Evolutionary conservation across 2,329 filamentous ascomycete species (phyloP), one percentile per base, ranked within the genome.

Genomic region (Tolypocladium album): DNA sequence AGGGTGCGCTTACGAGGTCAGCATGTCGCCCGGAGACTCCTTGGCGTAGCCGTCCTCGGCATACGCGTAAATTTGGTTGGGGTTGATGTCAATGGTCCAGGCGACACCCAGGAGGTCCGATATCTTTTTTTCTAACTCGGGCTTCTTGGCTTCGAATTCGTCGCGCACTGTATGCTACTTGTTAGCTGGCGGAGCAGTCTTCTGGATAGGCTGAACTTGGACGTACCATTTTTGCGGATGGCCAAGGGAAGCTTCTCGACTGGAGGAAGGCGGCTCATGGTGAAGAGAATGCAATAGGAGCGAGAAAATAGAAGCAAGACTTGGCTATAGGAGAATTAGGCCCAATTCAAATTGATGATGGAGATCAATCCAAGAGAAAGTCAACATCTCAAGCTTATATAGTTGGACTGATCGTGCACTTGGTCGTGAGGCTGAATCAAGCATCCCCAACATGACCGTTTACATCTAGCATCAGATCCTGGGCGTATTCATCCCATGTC

Each of bases 81-180:
- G 75, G 62, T 79, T 74, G 65, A 80, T 72, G 11, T 81, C 76
- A 39, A 82, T 70, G 8, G 75, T 81, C 81, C 81, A 84, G 12
- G 73, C 42, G 40, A 71, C 69, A n/a, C 78, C 79, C 3, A 83
- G 74, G 50, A 76, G 53, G 0, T 74, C 71, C 0, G 78, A 78
- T 47, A 83, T 64, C 59, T 75, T 67, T 58, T 73, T 67, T 67
- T 81, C 79, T 17, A 76, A 63, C 2, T 74, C 76, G 0, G 63
- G 67, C 65, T 78, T 82, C 61, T 78, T 80, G 60, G 67, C 72
- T 22, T 83, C 79, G 74, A 75, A 83, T 20, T 76, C 73, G 64
- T 83, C 82, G 7, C 81, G 79, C 62, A 83, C 79, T 83, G 11
- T 3, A 2, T 3, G 17, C 17, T 7, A 3, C n/a, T 17, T 11